Conservation (phyloP, 495 filamentous ascomycete species). For the Penicillium bovifimosum region DNA sequence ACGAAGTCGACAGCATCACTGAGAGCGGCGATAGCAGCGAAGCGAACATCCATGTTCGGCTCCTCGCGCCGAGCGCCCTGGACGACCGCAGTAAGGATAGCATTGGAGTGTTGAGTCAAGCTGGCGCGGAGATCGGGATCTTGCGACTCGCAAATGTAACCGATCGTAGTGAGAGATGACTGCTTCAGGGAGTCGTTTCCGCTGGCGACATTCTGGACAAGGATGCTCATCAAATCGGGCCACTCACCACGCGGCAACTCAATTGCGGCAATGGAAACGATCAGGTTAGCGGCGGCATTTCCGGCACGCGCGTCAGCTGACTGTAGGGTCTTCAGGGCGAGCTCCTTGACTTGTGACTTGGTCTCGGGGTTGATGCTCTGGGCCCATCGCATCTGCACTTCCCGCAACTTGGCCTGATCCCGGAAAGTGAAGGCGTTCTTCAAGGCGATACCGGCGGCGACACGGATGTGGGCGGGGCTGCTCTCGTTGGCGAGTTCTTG, state of each 20-base stretch:
- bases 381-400: slow-evolving; percentile 88
- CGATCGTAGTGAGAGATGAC: slow-evolving; percentile 86
- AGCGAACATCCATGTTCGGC: slow-evolving; percentile 78
- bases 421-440: slow-evolving; percentile 96
- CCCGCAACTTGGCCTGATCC: slow-evolving; percentile 77
- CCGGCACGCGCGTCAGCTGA: slow-evolving; percentile 75
- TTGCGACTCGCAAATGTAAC: slow-evolving; percentile 95
- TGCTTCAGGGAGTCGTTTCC: slow-evolving; percentile 86
- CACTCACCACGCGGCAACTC: slow-evolving; percentile 91
- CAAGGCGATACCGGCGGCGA: slow-evolving; percentile 88
- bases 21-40: slow-evolving; percentile 86
- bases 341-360: slow-evolving; percentile 80
- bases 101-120: slow-evolving; percentile 83
- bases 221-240: slow-evolving; percentile 83
- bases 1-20: slow-evolving; percentile 98
- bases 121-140: slow-evolving; percentile 79
- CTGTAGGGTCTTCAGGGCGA: slow-evolving; percentile 76
- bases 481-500: slow-evolving; percentile 90
- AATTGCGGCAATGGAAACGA: slow-evolving; percentile 89
- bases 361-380: slow-evolving; percentile 68
- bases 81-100: slow-evolving; percentile 94
- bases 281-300: slow-evolving; percentile 85
- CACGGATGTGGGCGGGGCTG: slow-evolving; percentile 74
- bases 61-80: slow-evolving; percentile 97
- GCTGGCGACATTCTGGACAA: slow-evolving; percentile 87